A percentile compares a stretch with the other conserved stretches of the same genome.
These are phyloP conservation scores for Fragilariopsis cylindrus DNA, from an alignment of 108 stramenopile species.

Conservation along the genomic window DNA sequence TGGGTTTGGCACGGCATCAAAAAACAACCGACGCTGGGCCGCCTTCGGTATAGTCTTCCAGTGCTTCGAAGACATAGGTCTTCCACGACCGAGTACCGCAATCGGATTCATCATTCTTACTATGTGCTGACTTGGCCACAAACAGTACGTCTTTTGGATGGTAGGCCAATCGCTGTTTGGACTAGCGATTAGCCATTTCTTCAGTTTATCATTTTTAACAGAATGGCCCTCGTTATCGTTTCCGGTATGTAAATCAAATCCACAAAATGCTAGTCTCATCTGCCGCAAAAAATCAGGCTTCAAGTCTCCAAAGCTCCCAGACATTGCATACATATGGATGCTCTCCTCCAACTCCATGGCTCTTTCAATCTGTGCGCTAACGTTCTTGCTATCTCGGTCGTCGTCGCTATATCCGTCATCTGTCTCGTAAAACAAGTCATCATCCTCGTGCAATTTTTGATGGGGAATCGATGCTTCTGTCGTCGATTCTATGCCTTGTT, in stretches of 20 bases:
- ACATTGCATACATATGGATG: slow-evolving; percentile 12
- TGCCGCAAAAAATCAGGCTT: slow-evolving; percentile 13
- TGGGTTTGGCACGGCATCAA: slow-evolving; percentile 6
- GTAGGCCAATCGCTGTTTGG: neutral
- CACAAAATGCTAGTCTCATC: slow-evolving; percentile 11
- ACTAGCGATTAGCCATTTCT: neutral
- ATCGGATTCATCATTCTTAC: slow-evolving; percentile 1
- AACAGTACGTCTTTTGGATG: neutral
- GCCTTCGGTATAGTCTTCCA: neutral
- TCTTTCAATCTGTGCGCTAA: neutral
- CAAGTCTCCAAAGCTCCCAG: slow-evolving; percentile 18
- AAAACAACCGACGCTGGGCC: neutral
- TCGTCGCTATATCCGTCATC: neutral
- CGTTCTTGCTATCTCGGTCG: neutral
- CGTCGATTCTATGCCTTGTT: neutral
- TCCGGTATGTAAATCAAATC: neutral
- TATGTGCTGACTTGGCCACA: neutral
- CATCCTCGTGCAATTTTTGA: too few relatives aligned
- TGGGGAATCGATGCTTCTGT: neutral
- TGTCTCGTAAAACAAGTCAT: neutral
- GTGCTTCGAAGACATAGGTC: neutral
- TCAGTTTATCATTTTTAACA: neutral
- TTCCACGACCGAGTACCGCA: neutral
- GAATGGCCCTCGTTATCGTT: neutral
- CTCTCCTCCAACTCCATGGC: neutral